Evolutionary conservation across 2,329 filamentous ascomycete genomes (phyloP).

Genomic region (Diplodia scrobiculata): DNA sequence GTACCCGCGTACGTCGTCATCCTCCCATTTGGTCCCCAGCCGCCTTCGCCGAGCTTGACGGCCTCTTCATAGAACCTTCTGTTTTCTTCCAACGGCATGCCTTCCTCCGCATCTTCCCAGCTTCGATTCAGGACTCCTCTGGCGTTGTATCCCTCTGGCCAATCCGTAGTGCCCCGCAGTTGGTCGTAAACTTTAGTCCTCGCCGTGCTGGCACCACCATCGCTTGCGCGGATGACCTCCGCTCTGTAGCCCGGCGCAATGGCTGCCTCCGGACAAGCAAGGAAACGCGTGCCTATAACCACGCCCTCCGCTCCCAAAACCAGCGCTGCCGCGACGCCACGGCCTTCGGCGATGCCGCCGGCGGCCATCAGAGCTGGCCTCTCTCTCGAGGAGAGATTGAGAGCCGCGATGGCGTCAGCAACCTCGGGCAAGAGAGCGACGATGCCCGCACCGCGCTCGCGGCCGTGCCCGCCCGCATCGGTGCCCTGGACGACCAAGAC

Average conservation of each 20-base stretch:
- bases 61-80: slow-evolving; percentile 53
- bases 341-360: slow-evolving; percentile 61
- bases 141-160: slow-evolving; percentile 61
- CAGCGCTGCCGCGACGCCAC: slow-evolving; percentile 59
- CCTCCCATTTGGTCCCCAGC: slow-evolving; percentile 55
- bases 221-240: slow-evolving; percentile 50
- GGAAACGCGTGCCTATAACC: slow-evolving; percentile 65
- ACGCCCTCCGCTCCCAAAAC: slow-evolving; percentile 57
- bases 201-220: slow-evolving; percentile 57
- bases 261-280: slow-evolving; percentile 55
- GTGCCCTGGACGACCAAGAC: slow-evolving; percentile 64
- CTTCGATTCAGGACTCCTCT: slow-evolving; percentile 62
- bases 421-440: slow-evolving; percentile 62
- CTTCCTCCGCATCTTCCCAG: slow-evolving; percentile 47
- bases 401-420: slow-evolving; percentile 48
- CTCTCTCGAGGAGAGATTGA: slow-evolving; percentile 26
- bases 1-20: slow-evolving; percentile 66
- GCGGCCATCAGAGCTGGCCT: slow-evolving; percentile 55
- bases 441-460: slow-evolving; percentile 57
- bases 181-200: slow-evolving; percentile 57
- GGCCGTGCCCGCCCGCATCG: slow-evolving; percentile 67
- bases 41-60: slow-evolving; percentile 53
- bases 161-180: slow-evolving; percentile 56
- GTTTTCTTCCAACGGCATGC: slow-evolving; percentile 50
- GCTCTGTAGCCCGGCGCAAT: slow-evolving; percentile 53